A percentile compares a stretch with the other conserved stretches of the same genome.
phyloP scores from a whole-genome alignment of 129 eudicot genomes.

The Flaveria trinervia region DNA sequence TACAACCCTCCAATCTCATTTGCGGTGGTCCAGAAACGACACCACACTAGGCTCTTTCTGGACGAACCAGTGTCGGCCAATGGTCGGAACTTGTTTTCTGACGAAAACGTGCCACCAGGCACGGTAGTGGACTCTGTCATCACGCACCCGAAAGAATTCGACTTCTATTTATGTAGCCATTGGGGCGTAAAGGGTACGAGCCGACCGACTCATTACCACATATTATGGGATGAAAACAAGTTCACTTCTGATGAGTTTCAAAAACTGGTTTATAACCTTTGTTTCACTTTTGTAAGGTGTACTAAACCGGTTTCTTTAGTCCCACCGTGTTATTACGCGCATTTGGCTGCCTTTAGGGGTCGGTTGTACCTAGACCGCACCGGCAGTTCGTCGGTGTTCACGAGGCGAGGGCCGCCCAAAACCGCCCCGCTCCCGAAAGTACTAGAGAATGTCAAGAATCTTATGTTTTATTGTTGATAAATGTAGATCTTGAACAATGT shows the following conservation, averaged over 20 bases:
- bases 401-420: conserved; percentile 44
- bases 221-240: conserved; percentile 77
- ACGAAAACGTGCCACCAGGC: conserved; percentile 88
- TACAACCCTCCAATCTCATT: conserved; percentile 86
- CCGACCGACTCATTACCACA: conserved; percentile 82
- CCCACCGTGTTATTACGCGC: conserved; percentile 97
- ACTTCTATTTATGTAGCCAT: conserved; percentile 93
- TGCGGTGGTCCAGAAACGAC: conserved; percentile 89
- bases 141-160: conserved; percentile 86
- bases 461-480: conserved; percentile 80
- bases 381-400: conserved; percentile 34
- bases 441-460: conserved; percentile 75
- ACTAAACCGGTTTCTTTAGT: conserved; percentile 96
- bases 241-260: conserved; percentile 92
- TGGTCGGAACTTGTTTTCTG: conserved; percentile 28
- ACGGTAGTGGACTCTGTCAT: conserved; percentile 88
- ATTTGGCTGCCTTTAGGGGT: conserved; percentile 93
- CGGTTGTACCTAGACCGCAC: conserved; percentile 74
- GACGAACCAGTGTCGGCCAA: conserved; percentile 36
- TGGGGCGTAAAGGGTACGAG: conserved; percentile 96
- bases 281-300: conserved; percentile 91
- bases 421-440: conserved; percentile 80
- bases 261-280: conserved; percentile 76
- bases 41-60: conserved; percentile 86
- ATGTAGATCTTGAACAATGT: background rate